Evolutionary conservation across 495 filamentous ascomycete species (phyloP).

Genomic region (Neurospora sp.): DNA sequence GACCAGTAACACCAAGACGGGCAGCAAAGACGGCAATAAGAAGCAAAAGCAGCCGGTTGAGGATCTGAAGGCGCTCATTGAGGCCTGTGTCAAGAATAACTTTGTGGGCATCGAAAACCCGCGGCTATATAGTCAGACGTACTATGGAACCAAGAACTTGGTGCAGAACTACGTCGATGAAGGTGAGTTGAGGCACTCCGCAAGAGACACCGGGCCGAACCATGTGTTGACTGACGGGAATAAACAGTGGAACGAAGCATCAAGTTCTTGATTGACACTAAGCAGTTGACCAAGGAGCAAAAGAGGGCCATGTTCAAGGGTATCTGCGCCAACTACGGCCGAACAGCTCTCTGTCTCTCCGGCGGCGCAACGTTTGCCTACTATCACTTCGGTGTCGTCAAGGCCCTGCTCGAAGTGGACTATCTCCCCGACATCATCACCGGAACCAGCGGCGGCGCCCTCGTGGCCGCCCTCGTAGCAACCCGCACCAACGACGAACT

Average conservation of each 20-base stretch:
- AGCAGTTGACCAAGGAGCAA: constrained; percentile 54
- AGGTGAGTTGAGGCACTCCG: constrained; percentile 27
- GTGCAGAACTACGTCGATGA: constrained; percentile 88
- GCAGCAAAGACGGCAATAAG: constrained; percentile 5
- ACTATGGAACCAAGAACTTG: constrained; percentile 88
- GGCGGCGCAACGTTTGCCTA: constrained; percentile 96
- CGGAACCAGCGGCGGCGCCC: constrained; percentile 85
- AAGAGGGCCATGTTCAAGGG: constrained; percentile 84
- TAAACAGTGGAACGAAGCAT: constrained; percentile 48
- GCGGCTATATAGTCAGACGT: constrained; percentile 86
- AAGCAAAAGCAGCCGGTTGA: constrained; percentile 44
- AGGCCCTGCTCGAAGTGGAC: constrained; percentile 78
- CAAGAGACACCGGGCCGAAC: constrained; percentile 10
- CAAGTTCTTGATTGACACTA: constrained; percentile 54
- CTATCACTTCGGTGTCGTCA: constrained; percentile 91
- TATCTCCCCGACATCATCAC: constrained; percentile 89
- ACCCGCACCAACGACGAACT: constrained; percentile 89
- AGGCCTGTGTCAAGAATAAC: constrained; percentile 93
- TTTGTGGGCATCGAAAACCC: constrained; percentile 95
- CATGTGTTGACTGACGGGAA: constrained; percentile 4
- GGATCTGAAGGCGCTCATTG: constrained; percentile 63
- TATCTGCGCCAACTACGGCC: constrained; percentile 80
- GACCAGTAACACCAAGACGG: constrained; percentile 20
- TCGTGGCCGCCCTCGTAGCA: constrained; percentile 79
- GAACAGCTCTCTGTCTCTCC: constrained; percentile 84